These are phyloP conservation scores for Pseudoturritis turrita DNA, from an alignment of 345 rosid species.

Conservation along the genomic window DNA sequence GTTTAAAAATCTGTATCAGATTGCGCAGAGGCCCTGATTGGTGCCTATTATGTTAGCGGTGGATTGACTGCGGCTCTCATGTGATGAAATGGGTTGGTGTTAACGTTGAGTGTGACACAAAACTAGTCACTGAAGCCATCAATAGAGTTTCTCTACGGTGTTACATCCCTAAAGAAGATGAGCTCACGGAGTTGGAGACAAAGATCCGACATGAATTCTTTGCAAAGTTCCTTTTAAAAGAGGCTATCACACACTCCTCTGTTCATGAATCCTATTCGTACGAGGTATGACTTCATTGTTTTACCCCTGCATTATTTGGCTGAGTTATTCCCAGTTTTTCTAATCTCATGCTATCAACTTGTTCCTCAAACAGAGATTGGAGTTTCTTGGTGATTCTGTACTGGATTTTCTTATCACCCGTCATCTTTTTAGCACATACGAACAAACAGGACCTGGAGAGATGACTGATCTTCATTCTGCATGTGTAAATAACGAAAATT, in stretches of 20 bases:
- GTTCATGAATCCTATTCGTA: conserved; percentile 52
- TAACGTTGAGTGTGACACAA: conserved; percentile 45
- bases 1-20: conserved; percentile 79
- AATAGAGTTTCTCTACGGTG: conserved; percentile 40
- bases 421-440: conserved; percentile 66
- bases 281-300: conserved; percentile 44
- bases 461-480: conserved; percentile 90
- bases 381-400: conserved; percentile 88
- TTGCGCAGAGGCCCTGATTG: conserved; percentile 82
- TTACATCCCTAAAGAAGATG: conserved; percentile 43
- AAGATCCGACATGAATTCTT: conserved; percentile 62
- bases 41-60: conserved; percentile 70
- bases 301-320: neutral
- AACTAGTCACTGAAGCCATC: conserved; percentile 45
- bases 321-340: neutral
- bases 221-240: conserved; percentile 65
- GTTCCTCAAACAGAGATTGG: conserved; percentile 65
- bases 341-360: neutral
- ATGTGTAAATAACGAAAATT: conserved; percentile 74
- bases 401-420: conserved; percentile 78
- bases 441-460: conserved; percentile 70
- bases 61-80: conserved; percentile 64
- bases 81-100: conserved; percentile 78
- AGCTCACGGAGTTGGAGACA: conserved; percentile 47
- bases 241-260: conserved; percentile 75